Evolutionary conservation across 768 basidiomycete genomes (phyloP), one percentile per base, ranked within the genome.

Genomic region (Pisolithus tinctorius): DNA sequence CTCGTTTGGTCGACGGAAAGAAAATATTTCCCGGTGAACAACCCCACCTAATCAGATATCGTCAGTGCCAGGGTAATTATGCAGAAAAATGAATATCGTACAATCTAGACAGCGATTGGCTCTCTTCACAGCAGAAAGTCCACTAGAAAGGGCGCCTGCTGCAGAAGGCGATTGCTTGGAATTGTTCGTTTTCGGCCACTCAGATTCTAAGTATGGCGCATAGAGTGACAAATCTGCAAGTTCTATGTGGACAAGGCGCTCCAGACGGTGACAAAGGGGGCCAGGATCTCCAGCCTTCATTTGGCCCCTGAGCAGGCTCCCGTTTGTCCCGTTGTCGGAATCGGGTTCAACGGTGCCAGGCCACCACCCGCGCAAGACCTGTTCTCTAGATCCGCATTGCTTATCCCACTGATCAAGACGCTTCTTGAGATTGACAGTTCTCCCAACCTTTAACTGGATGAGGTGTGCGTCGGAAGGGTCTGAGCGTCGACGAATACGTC

Each of bases 371-470:
- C 86, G 76, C 14, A 87, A 67, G 36, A 88, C 77, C 47, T 84
- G 86, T 57, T 83, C 78, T 63, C 85, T 87, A 7, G 86, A 87
- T 4, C 79, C 79, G 53, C 90, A 93, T 58, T 88, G 86, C 58
- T 85, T 90, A 20, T 74, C 74, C 90, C 90, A 92, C 58, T 93
- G 77, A 61, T 84, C 81, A 43, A 90, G 74, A 29, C 90, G 75
- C 58, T 83, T 84, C 29, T 74, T 77, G 23, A 90, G 75, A 62
- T 89, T 89, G 34, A 79, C 77, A 1, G 90, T 75, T 31, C 89
- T 79, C 14, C 90, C 91, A 25, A 91, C 86, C 72, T 93, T 91
- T 57, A 90, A 73, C 58, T 82, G 79, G 54, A 88, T 69, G 7
- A 72, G 66, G 31, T 72, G 64, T 2, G 65, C 66, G 7, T 64